Percentiles rank a stretch among this genome's conserved stretches.
Conservation (phyloP, 2,329 filamentous ascomycete genomes). For the Aspergillus sp. region DNA sequence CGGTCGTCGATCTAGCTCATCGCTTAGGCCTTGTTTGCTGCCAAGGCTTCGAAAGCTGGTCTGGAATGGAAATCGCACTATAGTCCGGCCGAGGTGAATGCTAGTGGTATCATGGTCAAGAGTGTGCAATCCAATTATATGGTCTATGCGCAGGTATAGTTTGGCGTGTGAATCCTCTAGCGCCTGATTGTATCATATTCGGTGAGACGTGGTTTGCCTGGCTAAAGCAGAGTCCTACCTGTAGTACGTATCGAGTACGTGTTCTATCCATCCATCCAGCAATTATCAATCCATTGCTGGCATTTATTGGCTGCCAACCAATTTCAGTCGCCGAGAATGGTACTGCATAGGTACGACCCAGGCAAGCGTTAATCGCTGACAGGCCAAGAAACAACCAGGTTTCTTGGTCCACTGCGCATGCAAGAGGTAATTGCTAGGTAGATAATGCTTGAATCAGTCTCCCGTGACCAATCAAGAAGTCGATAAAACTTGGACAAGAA, state of each 20-base stretch:
- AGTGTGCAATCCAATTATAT: background rate
- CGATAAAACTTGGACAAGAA: background rate
- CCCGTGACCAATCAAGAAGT: slow-evolving; percentile 1
- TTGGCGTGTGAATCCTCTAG: background rate
- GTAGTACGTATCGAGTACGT: background rate
- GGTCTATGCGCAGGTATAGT: background rate
- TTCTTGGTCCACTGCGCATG: slow-evolving; percentile 15
- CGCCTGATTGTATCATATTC: background rate
- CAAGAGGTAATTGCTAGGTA: slow-evolving; percentile 16
- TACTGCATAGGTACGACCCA: background rate
- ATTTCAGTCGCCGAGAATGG: background rate
- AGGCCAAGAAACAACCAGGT: slow-evolving; percentile 18
- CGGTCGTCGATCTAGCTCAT: background rate
- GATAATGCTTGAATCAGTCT: slow-evolving; percentile 22
- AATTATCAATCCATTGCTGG: background rate
- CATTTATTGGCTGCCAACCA: background rate
- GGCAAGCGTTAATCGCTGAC: background rate
- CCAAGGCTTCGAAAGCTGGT: slow-evolving; percentile 2
- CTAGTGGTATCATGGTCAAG: background rate
- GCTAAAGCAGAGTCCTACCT: background rate
- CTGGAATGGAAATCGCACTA: background rate
- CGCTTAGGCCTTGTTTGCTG: background rate
- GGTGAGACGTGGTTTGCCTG: background rate
- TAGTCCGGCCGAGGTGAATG: background rate
- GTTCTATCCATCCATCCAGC: background rate